Evolutionary conservation across 441 rosid species (phyloP).

Genomic region (Gossypium gossypioides): DNA sequence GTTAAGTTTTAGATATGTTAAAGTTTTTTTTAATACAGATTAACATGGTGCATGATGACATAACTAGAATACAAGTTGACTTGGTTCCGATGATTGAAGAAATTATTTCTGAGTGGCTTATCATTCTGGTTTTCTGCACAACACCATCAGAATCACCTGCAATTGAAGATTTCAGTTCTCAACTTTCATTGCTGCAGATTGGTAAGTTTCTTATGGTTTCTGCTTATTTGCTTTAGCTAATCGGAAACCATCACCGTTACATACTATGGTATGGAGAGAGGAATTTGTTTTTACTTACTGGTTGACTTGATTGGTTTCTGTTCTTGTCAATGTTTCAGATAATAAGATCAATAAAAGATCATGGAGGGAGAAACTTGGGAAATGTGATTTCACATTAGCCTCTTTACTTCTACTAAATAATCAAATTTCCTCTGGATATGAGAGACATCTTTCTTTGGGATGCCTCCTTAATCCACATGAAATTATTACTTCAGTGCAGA

Average conservation of each 20-base stretch:
- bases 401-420: constrained; percentile 46
- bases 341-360: constrained; percentile 53
- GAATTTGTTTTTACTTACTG: constrained; percentile 4
- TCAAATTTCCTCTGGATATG: constrained; percentile 31
- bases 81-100: constrained; percentile 90
- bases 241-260: neutral
- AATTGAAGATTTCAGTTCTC: constrained; percentile 81
- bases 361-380: constrained; percentile 74
- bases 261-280: neutral
- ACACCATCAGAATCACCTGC: constrained; percentile 72
- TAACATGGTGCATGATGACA: constrained; percentile 57
- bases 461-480: constrained; percentile 54
- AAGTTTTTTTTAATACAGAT: constrained; percentile 39
- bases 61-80: constrained; percentile 69
- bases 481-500: constrained; percentile 45
- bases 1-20: no score
- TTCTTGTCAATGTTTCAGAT: constrained; percentile 41
- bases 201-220: constrained; percentile 39
- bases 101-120: constrained; percentile 73
- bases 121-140: constrained; percentile 57
- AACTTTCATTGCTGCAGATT: constrained; percentile 78
- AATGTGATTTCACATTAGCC: constrained; percentile 75
- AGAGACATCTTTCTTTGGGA: constrained; percentile 20
- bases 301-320: constrained; percentile 1
- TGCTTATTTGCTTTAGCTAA: neutral